Percentiles rank a stretch among this genome's conserved stretches.
phyloP scores from a whole-genome alignment of 2,329 filamentous ascomycete genomes.

The Thelonectria olida region DNA sequence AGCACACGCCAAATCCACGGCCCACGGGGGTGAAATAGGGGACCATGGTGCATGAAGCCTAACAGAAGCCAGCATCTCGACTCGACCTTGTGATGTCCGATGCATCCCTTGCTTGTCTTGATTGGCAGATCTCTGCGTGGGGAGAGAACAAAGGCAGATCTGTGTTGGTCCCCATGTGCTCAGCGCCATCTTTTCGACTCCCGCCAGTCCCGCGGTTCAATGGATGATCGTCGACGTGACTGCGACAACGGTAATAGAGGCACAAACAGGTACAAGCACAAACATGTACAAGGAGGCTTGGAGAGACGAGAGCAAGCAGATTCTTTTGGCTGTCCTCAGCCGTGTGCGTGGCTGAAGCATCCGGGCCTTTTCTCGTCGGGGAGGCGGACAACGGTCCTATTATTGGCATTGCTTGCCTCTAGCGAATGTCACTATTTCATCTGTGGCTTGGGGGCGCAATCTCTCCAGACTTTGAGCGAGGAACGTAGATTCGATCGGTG shows the following conservation, averaged over 20 bases:
- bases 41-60: not conserved
- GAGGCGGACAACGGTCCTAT: constrained; percentile 23
- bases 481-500: no score
- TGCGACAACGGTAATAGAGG: not conserved
- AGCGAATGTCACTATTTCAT: constrained; percentile 8
- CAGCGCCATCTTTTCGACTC: not conserved
- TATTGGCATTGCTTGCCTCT: constrained; percentile 19
- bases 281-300: not conserved
- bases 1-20: no score
- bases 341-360: not conserved
- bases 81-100: not conserved
- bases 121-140: no score
- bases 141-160: no score
- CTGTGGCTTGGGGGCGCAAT: no score
- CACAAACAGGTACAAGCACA: no score
- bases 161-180: no score
- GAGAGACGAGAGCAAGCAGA: not conserved
- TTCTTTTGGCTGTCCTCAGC: not conserved
- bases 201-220: not conserved
- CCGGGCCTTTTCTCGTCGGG: not conserved
- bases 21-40: no score
- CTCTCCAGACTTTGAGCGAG: no score
- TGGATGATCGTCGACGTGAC: not conserved
- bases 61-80: not conserved
- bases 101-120: no score